A percentile compares a stretch with the other conserved stretches of the same genome.
Conservation (phyloP, 805 yeast genomes). For the Cyberlindnera nakhonratchasimensis region DNA sequence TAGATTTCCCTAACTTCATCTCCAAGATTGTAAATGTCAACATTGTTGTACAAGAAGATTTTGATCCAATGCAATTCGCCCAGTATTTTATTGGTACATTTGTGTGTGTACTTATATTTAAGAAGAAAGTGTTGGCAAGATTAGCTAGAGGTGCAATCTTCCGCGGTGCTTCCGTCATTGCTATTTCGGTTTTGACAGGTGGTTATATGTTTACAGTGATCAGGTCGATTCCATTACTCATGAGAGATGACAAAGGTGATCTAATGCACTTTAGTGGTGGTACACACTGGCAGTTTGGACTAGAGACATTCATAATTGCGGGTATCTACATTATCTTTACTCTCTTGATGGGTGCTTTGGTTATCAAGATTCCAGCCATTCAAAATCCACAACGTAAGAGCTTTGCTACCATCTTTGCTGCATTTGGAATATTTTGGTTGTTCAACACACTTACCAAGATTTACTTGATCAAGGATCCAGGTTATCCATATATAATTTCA, state of each 20-base stretch:
- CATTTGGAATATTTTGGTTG: slow-evolving; percentile 20
- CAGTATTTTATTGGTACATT: slow-evolving; percentile 46
- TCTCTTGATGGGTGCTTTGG: slow-evolving; percentile 37
- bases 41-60: slow-evolving; percentile 42
- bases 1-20: slow-evolving; percentile 53
- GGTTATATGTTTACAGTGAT: slow-evolving; percentile 66
- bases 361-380: slow-evolving; percentile 34
- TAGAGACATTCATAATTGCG: slow-evolving; percentile 56
- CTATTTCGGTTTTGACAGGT: slow-evolving; percentile 45
- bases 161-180: slow-evolving; percentile 34
- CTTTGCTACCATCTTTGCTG: slow-evolving; percentile 7
- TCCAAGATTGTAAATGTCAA: slow-evolving; percentile 42
- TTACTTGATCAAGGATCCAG: slow-evolving; percentile 19
- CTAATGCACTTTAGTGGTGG: slow-evolving; percentile 64
- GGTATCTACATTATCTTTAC: slow-evolving; percentile 48
- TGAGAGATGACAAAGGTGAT: slow-evolving; percentile 46
- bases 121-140: slow-evolving; percentile 41
- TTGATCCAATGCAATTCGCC: slow-evolving; percentile 40
- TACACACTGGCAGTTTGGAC: slow-evolving; percentile 63
- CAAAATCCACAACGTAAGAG: slow-evolving; percentile 14
- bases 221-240: slow-evolving; percentile 59
- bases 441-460: slow-evolving; percentile 22
- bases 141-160: slow-evolving; percentile 28
- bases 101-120: slow-evolving; percentile 41
- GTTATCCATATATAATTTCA: slow-evolving; percentile 21